These are phyloP conservation scores for Mycosphaerelloides madeirae DNA, from an alignment of 2,329 filamentous ascomycete genomes.

Conservation along the genomic window DNA sequence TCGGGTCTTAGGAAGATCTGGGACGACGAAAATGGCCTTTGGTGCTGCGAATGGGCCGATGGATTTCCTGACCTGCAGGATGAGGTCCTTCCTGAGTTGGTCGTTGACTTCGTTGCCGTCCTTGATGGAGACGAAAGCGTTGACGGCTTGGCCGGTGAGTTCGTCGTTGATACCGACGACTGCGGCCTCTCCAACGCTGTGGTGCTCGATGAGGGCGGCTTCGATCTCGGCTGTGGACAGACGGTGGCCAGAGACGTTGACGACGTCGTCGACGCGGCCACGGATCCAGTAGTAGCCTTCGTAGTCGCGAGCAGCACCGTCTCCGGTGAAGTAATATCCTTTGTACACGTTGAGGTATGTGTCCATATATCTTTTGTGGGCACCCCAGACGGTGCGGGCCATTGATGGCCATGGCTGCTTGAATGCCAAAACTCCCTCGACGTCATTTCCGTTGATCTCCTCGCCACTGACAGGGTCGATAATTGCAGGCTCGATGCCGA, in stretches of 20 bases:
- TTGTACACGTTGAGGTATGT: slow-evolving; percentile 97
- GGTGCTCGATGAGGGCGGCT: slow-evolving; percentile 89
- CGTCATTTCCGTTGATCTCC: slow-evolving; percentile 91
- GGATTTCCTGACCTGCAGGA: slow-evolving; percentile 91
- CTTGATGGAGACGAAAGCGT: slow-evolving; percentile 92
- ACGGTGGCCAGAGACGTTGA: slow-evolving; percentile 95
- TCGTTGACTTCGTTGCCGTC: slow-evolving; percentile 72
- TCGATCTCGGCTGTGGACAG: slow-evolving; percentile 97
- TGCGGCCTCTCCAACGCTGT: slow-evolving; percentile 83
- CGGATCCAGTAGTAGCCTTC: slow-evolving; percentile 99
- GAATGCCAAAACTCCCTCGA: slow-evolving; percentile 93
- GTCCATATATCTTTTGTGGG: slow-evolving; percentile 98
- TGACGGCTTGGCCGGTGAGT: slow-evolving; percentile 93
- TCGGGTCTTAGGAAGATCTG: slow-evolving; percentile 93
- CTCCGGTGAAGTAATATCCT: slow-evolving; percentile 94
- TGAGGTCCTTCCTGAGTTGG: slow-evolving; percentile 83
- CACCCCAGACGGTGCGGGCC: slow-evolving; percentile 95
- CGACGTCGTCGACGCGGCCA: slow-evolving; percentile 94
- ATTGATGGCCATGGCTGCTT: slow-evolving; percentile 99
- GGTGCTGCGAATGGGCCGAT: slow-evolving; percentile 97
- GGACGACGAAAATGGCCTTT: slow-evolving; percentile 85
- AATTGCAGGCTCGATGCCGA: slow-evolving; percentile 95
- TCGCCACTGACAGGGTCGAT: slow-evolving; percentile 94
- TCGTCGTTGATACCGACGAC: slow-evolving; percentile 92
- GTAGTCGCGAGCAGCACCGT: slow-evolving; percentile 91